Evolutionary conservation across 495 filamentous ascomycete genomes (phyloP).

Genomic region (Xylaria longipes): DNA sequence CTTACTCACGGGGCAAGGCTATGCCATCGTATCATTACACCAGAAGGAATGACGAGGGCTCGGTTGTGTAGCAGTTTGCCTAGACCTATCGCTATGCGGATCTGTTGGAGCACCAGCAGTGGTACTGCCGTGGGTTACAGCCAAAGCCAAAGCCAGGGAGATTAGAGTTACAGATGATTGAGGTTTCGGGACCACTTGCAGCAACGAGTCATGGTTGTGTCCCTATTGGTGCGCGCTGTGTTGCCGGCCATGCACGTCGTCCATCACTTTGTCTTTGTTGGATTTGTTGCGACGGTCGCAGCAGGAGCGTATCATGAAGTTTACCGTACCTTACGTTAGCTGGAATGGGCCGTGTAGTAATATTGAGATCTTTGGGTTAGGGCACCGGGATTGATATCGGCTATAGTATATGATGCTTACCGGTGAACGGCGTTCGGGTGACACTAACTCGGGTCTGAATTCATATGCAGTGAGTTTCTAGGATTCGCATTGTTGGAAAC

Average conservation of each 20-base stretch:
- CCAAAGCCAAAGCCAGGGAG: slow-evolving; percentile 6
- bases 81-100: slow-evolving; percentile 19
- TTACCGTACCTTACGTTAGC: slow-evolving; percentile 25
- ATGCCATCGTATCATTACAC: slow-evolving; percentile 4
- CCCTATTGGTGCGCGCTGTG: slow-evolving; percentile 26
- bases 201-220: slow-evolving; percentile 19
- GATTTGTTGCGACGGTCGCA: slow-evolving; percentile 13
- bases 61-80: slow-evolving; percentile 19
- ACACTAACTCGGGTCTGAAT: neutral
- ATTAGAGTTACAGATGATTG: slow-evolving; percentile 15
- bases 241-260: slow-evolving; percentile 21
- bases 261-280: slow-evolving; percentile 13
- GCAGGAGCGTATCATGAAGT: slow-evolving; percentile 23
- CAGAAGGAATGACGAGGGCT: slow-evolving; percentile 15
- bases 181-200: slow-evolving; percentile 27
- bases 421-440: neutral
- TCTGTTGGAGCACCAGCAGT: slow-evolving; percentile 13
- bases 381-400: neutral
- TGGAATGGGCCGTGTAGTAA: slow-evolving; percentile 14
- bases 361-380: neutral
- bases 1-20: slow-evolving; percentile 12
- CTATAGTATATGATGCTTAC: neutral
- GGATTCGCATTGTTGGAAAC: neutral
- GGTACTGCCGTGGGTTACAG: slow-evolving; percentile 15
- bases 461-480: neutral